These are phyloP conservation scores for Cryomyces minteri DNA, from an alignment of 495 filamentous ascomycete species.

Conservation along the genomic window DNA sequence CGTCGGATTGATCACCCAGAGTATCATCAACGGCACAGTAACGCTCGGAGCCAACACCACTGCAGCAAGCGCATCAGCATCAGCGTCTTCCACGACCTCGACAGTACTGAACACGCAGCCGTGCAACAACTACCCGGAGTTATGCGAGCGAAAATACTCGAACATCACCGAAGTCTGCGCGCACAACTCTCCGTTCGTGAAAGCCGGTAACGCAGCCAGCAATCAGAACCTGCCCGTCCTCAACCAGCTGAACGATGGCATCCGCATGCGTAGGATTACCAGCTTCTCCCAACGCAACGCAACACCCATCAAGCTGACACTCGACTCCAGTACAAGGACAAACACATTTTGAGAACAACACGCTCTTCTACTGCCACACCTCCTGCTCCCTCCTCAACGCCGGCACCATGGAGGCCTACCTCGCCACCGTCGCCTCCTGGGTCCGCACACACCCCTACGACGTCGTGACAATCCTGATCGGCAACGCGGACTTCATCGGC, in stretches of 20 bases:
- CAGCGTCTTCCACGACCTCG: constrained; percentile 8
- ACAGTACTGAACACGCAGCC: constrained; percentile 23
- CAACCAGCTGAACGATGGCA: constrained; percentile 66
- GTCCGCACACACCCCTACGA: constrained; percentile 65
- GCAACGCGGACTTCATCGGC: constrained; percentile 54
- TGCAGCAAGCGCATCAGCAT: background rate
- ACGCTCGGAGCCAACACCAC: background rate
- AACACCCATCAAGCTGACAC: background rate
- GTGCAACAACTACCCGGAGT: constrained; percentile 76
- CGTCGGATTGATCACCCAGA: background rate
- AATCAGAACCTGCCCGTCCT: constrained; percentile 59
- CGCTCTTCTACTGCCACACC: constrained; percentile 52
- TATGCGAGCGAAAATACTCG: constrained; percentile 65
- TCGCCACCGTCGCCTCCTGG: constrained; percentile 52
- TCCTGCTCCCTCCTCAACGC: constrained; percentile 62
- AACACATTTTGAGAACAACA: constrained; percentile 47
- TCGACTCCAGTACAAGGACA: constrained; percentile 52
- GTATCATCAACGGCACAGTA: background rate
- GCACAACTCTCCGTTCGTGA: constrained; percentile 74
- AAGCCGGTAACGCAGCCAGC: constrained; percentile 45
- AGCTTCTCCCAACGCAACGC: background rate
- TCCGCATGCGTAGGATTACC: constrained; percentile 51
- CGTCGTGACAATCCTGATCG: constrained; percentile 77
- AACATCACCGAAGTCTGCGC: constrained; percentile 79
- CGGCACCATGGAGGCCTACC: constrained; percentile 58